A percentile compares a stretch with the other conserved stretches of the same genome.
These are phyloP conservation scores for Capronia epimyces DNA, from an alignment of 2,329 filamentous ascomycete genomes.

Conservation along the genomic window DNA sequence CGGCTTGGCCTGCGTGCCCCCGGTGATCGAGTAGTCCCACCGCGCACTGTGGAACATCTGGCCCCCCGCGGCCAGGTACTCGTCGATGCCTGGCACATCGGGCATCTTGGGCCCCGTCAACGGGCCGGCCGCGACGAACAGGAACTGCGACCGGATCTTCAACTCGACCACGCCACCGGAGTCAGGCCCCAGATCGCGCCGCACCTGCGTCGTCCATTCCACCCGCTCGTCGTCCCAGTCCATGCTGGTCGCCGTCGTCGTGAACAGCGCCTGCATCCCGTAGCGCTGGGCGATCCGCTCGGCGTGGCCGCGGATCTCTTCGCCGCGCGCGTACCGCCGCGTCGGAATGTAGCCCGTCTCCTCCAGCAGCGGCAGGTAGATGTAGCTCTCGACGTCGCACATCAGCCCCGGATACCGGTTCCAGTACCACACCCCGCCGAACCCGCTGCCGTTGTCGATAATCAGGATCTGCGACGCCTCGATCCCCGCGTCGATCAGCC, in stretches of 20 bases:
- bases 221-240: constrained; percentile 1
- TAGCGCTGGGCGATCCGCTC: constrained; percentile 26
- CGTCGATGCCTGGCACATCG: constrained; percentile 26
- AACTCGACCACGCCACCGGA: background rate
- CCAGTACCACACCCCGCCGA: constrained; percentile 45
- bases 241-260: background rate
- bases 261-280: constrained; percentile 6
- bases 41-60: constrained; percentile 30
- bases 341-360: constrained; percentile 41
- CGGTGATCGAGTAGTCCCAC: constrained; percentile 24
- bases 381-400: constrained; percentile 54
- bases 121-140: constrained; percentile 3
- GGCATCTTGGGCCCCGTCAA: constrained; percentile 36
- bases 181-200: background rate
- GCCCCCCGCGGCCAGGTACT: constrained; percentile 28
- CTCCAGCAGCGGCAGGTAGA: constrained; percentile 22
- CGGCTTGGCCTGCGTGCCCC: constrained; percentile 26
- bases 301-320: constrained; percentile 45
- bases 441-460: constrained; percentile 37
- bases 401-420: constrained; percentile 46
- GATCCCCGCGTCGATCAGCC: constrained; percentile 1
- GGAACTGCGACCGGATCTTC: constrained; percentile 3
- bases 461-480: constrained; percentile 8
- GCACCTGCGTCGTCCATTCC: background rate
- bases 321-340: constrained; percentile 37